Evolutionary conservation across 2,329 filamentous ascomycete species (phyloP), one percentile per base, ranked within the genome.

Genomic region (Aspergillus texensis): DNA sequence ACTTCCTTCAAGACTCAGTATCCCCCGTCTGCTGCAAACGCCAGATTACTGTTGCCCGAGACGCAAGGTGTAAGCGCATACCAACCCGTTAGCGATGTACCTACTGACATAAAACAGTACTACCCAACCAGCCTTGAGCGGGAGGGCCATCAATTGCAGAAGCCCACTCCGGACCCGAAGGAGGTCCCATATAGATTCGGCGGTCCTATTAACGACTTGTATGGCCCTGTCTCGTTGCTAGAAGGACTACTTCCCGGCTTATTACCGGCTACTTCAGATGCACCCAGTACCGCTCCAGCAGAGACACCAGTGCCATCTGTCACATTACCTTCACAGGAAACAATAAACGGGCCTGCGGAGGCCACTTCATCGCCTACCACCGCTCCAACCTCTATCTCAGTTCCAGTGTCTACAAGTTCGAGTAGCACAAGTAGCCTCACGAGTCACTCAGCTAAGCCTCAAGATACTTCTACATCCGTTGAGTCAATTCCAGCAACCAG

Each of bases 1-100:
- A 61, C 60, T 19, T 59, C 70, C 16, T 73, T 75, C 55, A 69
- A 71, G 54, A 79, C 77, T 5, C 74, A 78, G n/a, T 78, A 77
- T 65, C 77, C 77, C n/a, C 76, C 77, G 3, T 59, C 63, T 4
- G 68, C 70, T 24, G 48, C 67, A 24, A 67, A 65, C n/a, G 68
- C 67, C 21, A 72, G 76, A 61, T n/a, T 78, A 1, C 58, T 72
- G 0, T 52, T 67, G 11, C 68, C 73, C 0, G 65, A 74, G 24
- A 70, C 73, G 4, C 53, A 73, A 12, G 75, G 75, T 45, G 77
- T 79, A 73, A 67, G 76, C 72, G 21, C 41, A 54, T 24, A 21
- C 9, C 10, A 6, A 32, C 4, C 21, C 21, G 54, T 50, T 53
- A 4, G 43, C 14, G 24, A 24, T 52, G 10, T 28, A 26, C 6